phyloP scores from a whole-genome alignment of 2,329 filamentous ascomycete genomes.

The Claviceps sp. region DNA sequence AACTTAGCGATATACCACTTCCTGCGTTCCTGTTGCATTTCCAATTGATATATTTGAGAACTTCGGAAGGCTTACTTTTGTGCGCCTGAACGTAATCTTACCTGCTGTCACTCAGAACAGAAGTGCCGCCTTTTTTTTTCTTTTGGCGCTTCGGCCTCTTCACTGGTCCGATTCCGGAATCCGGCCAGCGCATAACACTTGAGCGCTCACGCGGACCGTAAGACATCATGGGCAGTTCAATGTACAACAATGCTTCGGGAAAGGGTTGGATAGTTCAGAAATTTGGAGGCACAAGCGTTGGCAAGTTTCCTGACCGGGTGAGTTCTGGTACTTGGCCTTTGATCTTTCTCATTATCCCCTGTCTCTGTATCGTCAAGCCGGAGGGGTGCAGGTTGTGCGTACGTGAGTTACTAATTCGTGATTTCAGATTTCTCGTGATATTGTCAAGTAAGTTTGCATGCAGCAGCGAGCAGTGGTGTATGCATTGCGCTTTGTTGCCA shows the following conservation, averaged over 20 bases:
- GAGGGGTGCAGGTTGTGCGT: neutral
- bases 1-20: too few relatives aligned
- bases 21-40: too few relatives aligned
- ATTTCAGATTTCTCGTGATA: conserved; percentile 27
- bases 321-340: conserved; percentile 10
- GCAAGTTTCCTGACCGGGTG: conserved; percentile 72
- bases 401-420: neutral
- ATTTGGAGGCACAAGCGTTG: conserved; percentile 89
- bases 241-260: conserved; percentile 21
- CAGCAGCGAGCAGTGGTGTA: neutral
- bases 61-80: too few relatives aligned
- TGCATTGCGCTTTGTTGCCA: neutral
- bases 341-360: neutral
- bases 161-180: neutral
- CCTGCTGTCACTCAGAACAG: too few relatives aligned
- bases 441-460: conserved; percentile 24
- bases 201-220: neutral
- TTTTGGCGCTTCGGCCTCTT: neutral
- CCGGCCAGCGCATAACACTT: neutral
- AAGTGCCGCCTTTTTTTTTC: neutral
- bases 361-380: neutral
- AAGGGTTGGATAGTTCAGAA: conserved; percentile 80
- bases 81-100: too few relatives aligned
- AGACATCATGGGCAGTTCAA: conserved; percentile 19
- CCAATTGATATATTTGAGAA: too few relatives aligned